phyloP scores from a whole-genome alignment of 345 rosid genomes.

The Aquilaria malaccensis region DNA sequence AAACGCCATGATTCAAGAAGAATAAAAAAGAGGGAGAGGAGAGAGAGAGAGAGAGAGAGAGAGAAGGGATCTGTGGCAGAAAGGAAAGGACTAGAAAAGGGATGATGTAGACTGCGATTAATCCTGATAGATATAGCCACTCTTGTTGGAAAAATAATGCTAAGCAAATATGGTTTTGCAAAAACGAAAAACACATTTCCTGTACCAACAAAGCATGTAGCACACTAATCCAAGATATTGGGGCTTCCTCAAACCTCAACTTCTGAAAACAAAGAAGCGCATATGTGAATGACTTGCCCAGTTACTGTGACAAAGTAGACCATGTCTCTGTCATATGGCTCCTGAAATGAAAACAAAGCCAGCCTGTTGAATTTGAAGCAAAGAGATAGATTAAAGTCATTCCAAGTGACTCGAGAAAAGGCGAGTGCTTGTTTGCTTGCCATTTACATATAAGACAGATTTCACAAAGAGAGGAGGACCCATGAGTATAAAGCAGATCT shows the following conservation, averaged over 20 bases:
- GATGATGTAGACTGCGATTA: slow-evolving; percentile 31
- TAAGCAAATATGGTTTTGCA: too few species aligned
- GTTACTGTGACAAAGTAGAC: too few species aligned
- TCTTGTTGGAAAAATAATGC: too few species aligned
- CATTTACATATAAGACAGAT: slow-evolving; percentile 37
- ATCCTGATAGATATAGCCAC: slow-evolving; percentile 10
- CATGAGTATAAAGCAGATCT: slow-evolving; percentile 31
- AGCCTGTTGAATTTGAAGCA: too few species aligned
- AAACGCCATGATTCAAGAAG: slow-evolving; percentile 38
- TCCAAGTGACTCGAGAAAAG: slow-evolving; percentile 5
- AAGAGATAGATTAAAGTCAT: neutral
- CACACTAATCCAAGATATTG: too few species aligned
- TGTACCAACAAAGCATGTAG: too few species aligned
- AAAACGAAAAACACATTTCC: too few species aligned
- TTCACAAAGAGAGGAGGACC: slow-evolving; percentile 28
- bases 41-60: slow-evolving; percentile 29
- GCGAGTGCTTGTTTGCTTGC: slow-evolving; percentile 16
- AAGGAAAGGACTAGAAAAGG: slow-evolving; percentile 13
- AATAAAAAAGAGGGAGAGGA: slow-evolving; percentile 17
- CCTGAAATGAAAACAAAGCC: too few species aligned
- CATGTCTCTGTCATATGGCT: too few species aligned
- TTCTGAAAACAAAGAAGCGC: too few species aligned
- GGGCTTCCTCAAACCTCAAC: too few species aligned
- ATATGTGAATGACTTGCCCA: too few species aligned
- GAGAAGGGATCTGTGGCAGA: slow-evolving; percentile 4